Evolutionary conservation across 2,329 filamentous ascomycete genomes (phyloP), one percentile per base, ranked within the genome.

Genomic region (Lasiodiplodia hormozganensis): DNA sequence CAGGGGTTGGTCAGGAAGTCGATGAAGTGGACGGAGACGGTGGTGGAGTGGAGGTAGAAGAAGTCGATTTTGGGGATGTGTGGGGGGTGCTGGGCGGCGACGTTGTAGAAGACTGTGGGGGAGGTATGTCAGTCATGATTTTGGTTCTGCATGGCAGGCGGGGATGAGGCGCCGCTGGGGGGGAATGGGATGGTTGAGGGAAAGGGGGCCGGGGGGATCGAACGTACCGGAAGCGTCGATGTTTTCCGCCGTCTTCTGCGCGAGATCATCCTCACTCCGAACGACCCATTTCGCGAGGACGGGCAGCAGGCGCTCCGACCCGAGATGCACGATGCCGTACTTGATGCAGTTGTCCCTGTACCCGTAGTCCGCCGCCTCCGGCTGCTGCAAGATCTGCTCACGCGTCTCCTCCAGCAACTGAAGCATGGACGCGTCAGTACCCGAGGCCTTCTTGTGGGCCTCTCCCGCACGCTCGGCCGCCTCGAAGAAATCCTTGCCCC

Each of bases 51-150:
- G 73, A 94, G 93, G 75, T 83, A 84, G 82, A 90, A 96, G 78
- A 97, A 97, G 76, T 97, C 94, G 76, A 93, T 89, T 76, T 91
- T 94, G 62, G 90, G 83, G 28, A 85, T 78, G 76, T 94, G 91
- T 1, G 84, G 83, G 0, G 87, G 87, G 40, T 86, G 83, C 72
- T 92, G 86, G 0, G 93, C 87, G 0, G 90, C 87, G 0, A 79
- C 82, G n/a, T 86, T 85, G 74, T 84, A 87, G 74, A 86, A 88
- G 0, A 83, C 85, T 79, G 69, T 18, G 12, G 10, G 12, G 23
- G 16, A 18, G 8, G 6, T 8, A 7, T 34, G 31, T 34, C 2
- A 34, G 31, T 34, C 2, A 6, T 8, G 31, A 10, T 4, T 11
- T 5, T 18, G 18, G 14, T 4, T 11, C 8, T 2, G 43, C 1